Percentiles rank a stretch among this genome's conserved stretches.
Conservation (phyloP, 176 grass and related monocot genomes). For the Eragrostis nindensis region DNA sequence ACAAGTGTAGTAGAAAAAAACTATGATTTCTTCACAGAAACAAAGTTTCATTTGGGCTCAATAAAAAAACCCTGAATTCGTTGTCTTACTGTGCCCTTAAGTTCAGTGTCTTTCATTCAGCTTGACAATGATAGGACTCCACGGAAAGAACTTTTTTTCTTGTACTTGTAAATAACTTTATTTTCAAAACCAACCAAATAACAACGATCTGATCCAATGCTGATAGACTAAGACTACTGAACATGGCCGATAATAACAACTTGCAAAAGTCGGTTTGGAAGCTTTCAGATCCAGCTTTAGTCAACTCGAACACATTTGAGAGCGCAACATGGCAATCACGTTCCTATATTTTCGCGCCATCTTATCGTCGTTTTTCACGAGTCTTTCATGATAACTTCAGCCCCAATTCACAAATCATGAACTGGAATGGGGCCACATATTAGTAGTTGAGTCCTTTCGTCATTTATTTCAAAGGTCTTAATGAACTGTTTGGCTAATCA, state of each 20-base stretch:
- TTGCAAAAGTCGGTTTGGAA: not conserved
- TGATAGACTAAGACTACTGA: not conserved
- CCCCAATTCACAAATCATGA: not conserved
- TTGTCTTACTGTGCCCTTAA: not conserved
- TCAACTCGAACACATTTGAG: not conserved
- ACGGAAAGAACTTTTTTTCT: not conserved
- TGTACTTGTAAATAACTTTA: not conserved
- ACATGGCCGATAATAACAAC: not conserved
- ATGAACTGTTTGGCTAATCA: too few relatives aligned
- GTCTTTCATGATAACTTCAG: not conserved
- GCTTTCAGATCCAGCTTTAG: constrained; percentile 10
- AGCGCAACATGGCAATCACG: not conserved
- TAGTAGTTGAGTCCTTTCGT: too few relatives aligned
- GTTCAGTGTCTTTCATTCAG: not conserved
- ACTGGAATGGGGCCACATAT: not conserved
- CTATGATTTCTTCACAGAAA: not conserved
- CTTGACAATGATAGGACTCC: not conserved
- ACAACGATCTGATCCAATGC: not conserved
- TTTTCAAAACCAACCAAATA: not conserved
- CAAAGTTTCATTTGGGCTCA: not conserved
- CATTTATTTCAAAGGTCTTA: too few relatives aligned
- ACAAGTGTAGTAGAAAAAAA: not conserved
- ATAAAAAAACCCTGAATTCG: not conserved
- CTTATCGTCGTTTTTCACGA: not conserved
- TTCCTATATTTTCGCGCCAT: not conserved